phyloP scores from a whole-genome alignment of 2,329 filamentous ascomycete species.

The Xylaria sp. region DNA sequence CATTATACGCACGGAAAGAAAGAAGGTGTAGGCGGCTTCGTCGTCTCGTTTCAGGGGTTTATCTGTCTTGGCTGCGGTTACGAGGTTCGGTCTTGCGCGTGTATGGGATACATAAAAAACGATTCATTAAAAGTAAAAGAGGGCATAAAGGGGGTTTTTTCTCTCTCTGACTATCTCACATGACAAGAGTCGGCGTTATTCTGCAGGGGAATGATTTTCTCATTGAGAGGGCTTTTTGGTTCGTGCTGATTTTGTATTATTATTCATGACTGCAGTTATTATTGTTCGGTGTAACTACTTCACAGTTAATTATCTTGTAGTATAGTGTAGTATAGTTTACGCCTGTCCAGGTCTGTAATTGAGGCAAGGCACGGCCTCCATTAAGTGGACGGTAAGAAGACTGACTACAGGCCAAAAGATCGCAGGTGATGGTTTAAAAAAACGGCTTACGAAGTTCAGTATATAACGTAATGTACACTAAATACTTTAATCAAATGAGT shows the following conservation, averaged over 20 bases:
- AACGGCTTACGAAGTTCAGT: too few relatives aligned
- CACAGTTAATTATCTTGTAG: neutral
- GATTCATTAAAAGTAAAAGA: slow-evolving; percentile 19
- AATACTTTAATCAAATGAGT: too few relatives aligned
- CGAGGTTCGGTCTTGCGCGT: neutral
- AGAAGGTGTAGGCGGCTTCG: slow-evolving; percentile 10
- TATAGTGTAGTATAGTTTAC: neutral
- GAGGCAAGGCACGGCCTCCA: neutral
- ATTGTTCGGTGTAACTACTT: neutral
- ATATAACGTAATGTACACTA: too few relatives aligned
- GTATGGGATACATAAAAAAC: slow-evolving; percentile 32
- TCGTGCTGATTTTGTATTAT: slow-evolving; percentile 8
- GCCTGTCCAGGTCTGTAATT: neutral
- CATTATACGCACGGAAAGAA: slow-evolving; percentile 9
- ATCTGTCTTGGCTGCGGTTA: slow-evolving; percentile 8
- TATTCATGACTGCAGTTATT: neutral
- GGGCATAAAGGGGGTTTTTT: slow-evolving; percentile 6
- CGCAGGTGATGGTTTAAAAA: too few relatives aligned
- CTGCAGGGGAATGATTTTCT: neutral
- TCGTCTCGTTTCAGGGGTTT: slow-evolving; percentile 1
- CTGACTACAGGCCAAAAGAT: too few relatives aligned
- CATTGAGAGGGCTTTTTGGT: neutral
- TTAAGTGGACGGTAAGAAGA: too few relatives aligned
- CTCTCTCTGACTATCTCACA: neutral
- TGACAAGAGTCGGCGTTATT: slow-evolving; percentile 14